Evolutionary conservation across 2,329 filamentous ascomycete species (phyloP).

Genomic region (Stachybotrys elegans): DNA sequence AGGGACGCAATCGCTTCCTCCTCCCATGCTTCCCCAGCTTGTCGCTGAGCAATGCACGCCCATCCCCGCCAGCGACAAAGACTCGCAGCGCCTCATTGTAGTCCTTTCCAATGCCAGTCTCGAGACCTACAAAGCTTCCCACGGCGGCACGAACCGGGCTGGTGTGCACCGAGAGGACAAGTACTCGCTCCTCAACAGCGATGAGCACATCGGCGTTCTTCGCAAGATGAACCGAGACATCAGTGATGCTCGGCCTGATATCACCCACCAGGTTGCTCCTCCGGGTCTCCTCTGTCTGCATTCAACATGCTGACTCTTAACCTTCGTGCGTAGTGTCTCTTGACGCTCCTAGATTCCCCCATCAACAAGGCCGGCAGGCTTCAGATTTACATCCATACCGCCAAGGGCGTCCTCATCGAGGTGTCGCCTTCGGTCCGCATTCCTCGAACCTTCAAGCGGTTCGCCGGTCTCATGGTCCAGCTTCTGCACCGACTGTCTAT

Average conservation of each 20-base stretch:
- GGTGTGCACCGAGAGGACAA: constrained; percentile 78
- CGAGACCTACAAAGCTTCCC: constrained; percentile 92
- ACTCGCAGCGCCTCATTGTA: constrained; percentile 86
- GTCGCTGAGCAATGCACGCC: constrained; percentile 88
- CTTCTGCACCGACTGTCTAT: constrained; percentile 93
- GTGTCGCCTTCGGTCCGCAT: constrained; percentile 98
- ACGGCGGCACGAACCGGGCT: constrained; percentile 61
- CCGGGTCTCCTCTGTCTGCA: constrained; percentile 26
- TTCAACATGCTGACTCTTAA: constrained; percentile 41
- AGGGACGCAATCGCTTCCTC: constrained; percentile 94
- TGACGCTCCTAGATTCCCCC: constrained; percentile 94
- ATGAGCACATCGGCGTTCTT: constrained; percentile 99
- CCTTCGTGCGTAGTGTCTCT: constrained; percentile 65
- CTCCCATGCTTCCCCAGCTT: constrained; percentile 82
- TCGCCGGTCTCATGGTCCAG: constrained; percentile 98
- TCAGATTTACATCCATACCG: constrained; percentile 98
- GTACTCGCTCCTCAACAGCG: constrained; percentile 95
- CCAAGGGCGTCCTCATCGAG: constrained; percentile 94
- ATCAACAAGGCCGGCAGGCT: constrained; percentile 98
- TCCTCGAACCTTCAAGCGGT: constrained; percentile 96
- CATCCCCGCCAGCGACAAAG: constrained; percentile 81
- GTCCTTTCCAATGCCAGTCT: constrained; percentile 95
- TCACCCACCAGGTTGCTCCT: constrained; percentile 83
- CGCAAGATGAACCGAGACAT: constrained; percentile 99
- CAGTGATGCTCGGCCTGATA: constrained; percentile 94